A percentile compares a stretch with the other conserved stretches of the same genome.
Conservation (phyloP, 257 asterid species). For the Avicennia marina region DNA sequence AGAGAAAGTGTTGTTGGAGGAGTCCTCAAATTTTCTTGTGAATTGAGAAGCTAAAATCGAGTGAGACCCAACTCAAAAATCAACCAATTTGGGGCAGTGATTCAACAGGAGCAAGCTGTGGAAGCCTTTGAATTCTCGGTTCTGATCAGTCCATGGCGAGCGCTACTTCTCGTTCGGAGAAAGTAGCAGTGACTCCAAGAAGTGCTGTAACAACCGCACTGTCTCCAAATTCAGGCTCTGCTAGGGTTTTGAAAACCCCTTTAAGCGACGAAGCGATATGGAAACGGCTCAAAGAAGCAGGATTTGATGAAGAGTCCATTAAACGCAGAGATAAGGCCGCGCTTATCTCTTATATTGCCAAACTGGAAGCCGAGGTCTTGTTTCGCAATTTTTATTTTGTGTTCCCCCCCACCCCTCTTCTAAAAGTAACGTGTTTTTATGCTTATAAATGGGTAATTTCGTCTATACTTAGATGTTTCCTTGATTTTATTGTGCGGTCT, state of each 20-base stretch:
- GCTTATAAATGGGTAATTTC: neutral
- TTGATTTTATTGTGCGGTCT: constrained; percentile 10
- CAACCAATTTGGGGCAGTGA: constrained; percentile 5
- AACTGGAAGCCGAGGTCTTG: constrained; percentile 79
- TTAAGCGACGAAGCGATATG: constrained; percentile 72
- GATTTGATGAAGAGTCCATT: constrained; percentile 89
- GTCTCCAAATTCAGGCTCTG: constrained; percentile 40
- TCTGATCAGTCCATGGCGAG: constrained; percentile 28
- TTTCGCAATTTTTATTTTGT: neutral
- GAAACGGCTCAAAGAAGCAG: constrained; percentile 83
- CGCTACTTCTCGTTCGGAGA: constrained; percentile 56
- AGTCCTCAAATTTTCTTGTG: constrained; percentile 28
- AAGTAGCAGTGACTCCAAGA: constrained; percentile 43
- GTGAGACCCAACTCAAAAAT: constrained; percentile 12
- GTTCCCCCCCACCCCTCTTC: too few relatives aligned
- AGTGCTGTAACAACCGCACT: constrained; percentile 31
- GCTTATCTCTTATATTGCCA: constrained; percentile 82
- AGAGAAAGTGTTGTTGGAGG: constrained; percentile 14
- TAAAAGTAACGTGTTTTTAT: neutral
- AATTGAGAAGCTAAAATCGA: constrained; percentile 5
- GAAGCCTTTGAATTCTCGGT: constrained; percentile 3
- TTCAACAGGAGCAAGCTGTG: constrained; percentile 2
- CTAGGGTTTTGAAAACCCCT: constrained; percentile 65
- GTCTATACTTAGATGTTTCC: neutral
- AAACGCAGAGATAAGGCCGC: constrained; percentile 90